These are phyloP conservation scores for Backusella mclennaniae DNA, from an alignment of 192 early-diverging fungal genomes.

Conservation along the genomic window DNA sequence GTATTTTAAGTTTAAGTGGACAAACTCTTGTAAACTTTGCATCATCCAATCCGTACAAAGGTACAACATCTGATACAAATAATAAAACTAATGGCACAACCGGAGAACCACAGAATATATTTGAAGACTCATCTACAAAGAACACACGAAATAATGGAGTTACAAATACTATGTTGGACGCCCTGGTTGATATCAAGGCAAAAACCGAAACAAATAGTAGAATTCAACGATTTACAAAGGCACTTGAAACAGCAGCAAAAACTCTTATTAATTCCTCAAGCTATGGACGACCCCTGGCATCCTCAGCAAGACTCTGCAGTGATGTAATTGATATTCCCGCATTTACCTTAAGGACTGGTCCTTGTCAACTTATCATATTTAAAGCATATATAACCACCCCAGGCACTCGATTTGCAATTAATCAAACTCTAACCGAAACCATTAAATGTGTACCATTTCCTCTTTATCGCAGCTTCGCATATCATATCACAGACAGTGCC, in stretches of 20 bases:
- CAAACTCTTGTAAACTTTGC: slow-evolving; percentile 12
- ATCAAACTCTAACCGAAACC: slow-evolving; percentile 14
- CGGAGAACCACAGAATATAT: neutral
- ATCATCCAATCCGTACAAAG: neutral
- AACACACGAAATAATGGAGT: neutral
- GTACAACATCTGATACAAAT: neutral
- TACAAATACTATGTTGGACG: neutral
- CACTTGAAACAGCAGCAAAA: slow-evolving; percentile 15
- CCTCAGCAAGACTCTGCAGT: slow-evolving; percentile 19
- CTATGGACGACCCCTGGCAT: slow-evolving; percentile 13
- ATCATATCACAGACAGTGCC: slow-evolving; percentile 15
- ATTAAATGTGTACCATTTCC: slow-evolving; percentile 29
- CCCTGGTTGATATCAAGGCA: neutral
- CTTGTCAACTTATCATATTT: slow-evolving; percentile 34
- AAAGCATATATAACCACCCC: slow-evolving; percentile 21
- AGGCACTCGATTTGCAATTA: slow-evolving; percentile 27
- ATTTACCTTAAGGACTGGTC: slow-evolving; percentile 20
- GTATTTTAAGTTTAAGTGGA: neutral
- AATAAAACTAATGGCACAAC: neutral
- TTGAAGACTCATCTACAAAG: neutral
- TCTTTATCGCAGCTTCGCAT: slow-evolving; percentile 16
- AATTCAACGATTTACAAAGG: slow-evolving; percentile 8
- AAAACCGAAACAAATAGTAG: neutral
- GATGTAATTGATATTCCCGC: slow-evolving; percentile 31
- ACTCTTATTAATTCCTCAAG: slow-evolving; percentile 8